Evolutionary conservation across 306 rosid species (phyloP).

Genomic region (Ormosia emarginata): DNA sequence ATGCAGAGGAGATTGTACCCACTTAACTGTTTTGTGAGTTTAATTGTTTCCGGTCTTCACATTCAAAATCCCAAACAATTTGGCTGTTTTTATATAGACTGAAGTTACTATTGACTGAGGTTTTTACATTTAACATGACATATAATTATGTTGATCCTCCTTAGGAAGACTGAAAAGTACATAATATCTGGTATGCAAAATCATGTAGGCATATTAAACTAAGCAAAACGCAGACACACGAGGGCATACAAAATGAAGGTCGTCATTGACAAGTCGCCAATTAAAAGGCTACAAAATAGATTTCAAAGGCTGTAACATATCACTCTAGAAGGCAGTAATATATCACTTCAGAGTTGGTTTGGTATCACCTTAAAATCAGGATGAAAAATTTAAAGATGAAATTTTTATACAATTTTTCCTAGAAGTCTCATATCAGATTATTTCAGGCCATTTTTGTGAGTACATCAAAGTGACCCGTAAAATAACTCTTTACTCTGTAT

Average conservation of each 20-base stretch:
- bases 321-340: background rate
- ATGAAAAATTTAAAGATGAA: conserved; percentile 9
- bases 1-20: background rate
- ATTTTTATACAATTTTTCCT: background rate
- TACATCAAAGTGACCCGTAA: background rate
- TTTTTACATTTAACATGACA: background rate
- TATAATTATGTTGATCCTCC: conserved; percentile 5
- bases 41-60: background rate
- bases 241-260: background rate
- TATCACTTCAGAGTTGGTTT: background rate
- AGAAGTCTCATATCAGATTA: background rate
- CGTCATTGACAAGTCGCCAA: background rate
- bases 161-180: background rate
- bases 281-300: background rate
- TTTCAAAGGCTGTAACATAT: background rate
- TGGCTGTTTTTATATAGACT: background rate
- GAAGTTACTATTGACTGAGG: background rate
- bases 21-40: background rate
- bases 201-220: background rate
- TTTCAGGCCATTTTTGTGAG: background rate
- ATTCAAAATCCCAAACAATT: conserved; percentile 1
- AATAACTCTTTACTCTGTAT: conserved; percentile 9
- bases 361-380: background rate
- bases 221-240: background rate
- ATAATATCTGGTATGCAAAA: background rate